phyloP scores from a whole-genome alignment of 2,329 filamentous ascomycete genomes.

The Paraphaeosphaeria minitans region DNA sequence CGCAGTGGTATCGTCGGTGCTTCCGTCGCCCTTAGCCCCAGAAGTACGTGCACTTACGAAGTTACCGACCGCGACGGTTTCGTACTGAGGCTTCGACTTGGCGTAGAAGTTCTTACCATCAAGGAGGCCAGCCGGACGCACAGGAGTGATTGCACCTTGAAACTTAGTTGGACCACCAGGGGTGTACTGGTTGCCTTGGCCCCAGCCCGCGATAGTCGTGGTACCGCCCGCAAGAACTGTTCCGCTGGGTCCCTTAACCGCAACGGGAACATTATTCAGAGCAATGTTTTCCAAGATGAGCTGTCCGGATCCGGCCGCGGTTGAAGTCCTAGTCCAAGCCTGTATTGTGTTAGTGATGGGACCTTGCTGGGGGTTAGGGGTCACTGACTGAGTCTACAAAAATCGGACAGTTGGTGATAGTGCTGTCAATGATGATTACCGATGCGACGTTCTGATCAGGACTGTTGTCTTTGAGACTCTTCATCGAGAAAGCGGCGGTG shows the following conservation, averaged over 20 bases:
- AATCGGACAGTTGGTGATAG: conserved; percentile 55
- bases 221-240: conserved; percentile 42
- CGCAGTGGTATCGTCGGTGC: conserved; percentile 80
- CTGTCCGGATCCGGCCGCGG: conserved; percentile 55
- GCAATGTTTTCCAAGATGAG: conserved; percentile 62
- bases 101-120: conserved; percentile 56
- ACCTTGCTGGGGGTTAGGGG: not conserved
- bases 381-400: conserved; percentile 54
- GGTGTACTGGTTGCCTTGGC: conserved; percentile 44
- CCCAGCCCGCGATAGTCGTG: conserved; percentile 42
- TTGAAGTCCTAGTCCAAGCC: conserved; percentile 41
- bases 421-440: conserved; percentile 62
- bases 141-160: conserved; percentile 53
- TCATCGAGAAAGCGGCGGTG: conserved; percentile 62
- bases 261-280: conserved; percentile 41
- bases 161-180: conserved; percentile 52
- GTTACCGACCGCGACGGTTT: conserved; percentile 58
- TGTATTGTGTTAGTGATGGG: conserved; percentile 14
- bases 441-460: conserved; percentile 56
- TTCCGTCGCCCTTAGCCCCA: conserved; percentile 75
- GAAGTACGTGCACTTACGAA: conserved; percentile 62
- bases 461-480: conserved; percentile 28
- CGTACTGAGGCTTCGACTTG: conserved; percentile 58
- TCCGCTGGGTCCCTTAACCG: conserved; percentile 35
- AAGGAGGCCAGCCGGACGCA: conserved; percentile 55